phyloP scores from a whole-genome alignment of 768 basidiomycete species.

The Amanita pallidorosea region DNA sequence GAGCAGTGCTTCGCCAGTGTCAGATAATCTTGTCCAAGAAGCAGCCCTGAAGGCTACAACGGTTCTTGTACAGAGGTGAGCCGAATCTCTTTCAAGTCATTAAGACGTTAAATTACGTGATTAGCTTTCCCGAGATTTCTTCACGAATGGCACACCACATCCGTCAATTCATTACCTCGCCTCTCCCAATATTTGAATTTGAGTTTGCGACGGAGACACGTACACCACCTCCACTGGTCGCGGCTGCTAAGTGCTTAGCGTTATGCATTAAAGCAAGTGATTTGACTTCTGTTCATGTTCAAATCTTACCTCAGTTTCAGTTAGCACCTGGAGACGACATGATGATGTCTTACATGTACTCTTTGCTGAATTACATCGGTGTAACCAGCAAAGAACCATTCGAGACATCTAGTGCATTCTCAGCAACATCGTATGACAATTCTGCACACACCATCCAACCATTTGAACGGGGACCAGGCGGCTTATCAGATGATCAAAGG shows the following conservation, averaged over 20 bases:
- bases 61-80: constrained; percentile 72
- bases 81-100: constrained; percentile 7
- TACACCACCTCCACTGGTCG: constrained; percentile 67
- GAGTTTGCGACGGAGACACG: constrained; percentile 67
- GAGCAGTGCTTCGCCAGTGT: constrained; percentile 72
- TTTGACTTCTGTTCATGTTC: background rate
- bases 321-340: constrained; percentile 81
- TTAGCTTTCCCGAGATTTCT: constrained; percentile 76
- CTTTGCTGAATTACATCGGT: constrained; percentile 85
- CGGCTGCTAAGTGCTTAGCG: constrained; percentile 85
- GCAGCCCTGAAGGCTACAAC: constrained; percentile 82
- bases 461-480: constrained; percentile 51
- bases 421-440: background rate
- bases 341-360: constrained; percentile 93
- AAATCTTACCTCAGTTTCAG: constrained; percentile 24
- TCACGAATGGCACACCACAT: constrained; percentile 65
- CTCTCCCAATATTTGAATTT: constrained; percentile 80
- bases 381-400: constrained; percentile 71
- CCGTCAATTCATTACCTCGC: constrained; percentile 81
- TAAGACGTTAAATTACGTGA: background rate
- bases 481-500: constrained; percentile 76
- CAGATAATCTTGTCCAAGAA: constrained; percentile 79
- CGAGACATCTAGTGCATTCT: constrained; percentile 27
- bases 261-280: constrained; percentile 70
- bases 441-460: constrained; percentile 25